These are phyloP conservation scores for Tuber umbilicatum DNA, from an alignment of 495 filamentous ascomycete species.

Conservation along the genomic window DNA sequence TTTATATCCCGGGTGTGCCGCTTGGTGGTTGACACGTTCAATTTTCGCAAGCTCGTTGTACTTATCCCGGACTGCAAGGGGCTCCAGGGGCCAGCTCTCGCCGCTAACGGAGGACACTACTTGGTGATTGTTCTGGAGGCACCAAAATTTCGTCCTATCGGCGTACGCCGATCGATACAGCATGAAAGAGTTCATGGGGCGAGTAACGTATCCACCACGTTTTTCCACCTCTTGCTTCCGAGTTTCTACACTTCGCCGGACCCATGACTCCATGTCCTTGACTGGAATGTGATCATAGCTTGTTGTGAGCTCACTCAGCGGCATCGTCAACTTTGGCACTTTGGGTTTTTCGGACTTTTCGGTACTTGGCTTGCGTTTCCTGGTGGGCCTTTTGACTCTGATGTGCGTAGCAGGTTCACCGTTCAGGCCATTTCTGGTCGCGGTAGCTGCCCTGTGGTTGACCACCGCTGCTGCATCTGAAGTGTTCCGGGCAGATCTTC, in stretches of 20 bases:
- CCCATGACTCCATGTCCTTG: constrained; percentile 75
- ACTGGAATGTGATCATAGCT: constrained; percentile 57
- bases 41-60: constrained; percentile 75
- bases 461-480: constrained; percentile 14
- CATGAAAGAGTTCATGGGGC: constrained; percentile 99
- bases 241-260: constrained; percentile 60
- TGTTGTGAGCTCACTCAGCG: constrained; percentile 72
- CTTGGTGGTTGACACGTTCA: constrained; percentile 78
- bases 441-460: constrained; percentile 24
- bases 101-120: constrained; percentile 80
- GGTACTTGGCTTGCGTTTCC: constrained; percentile 28
- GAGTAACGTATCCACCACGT: constrained; percentile 69
- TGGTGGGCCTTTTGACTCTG: constrained; percentile 24
- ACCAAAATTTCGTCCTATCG: constrained; percentile 74
- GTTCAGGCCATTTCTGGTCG: constrained; percentile 22
- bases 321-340: constrained; percentile 54
- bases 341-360: constrained; percentile 44
- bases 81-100: constrained; percentile 77
- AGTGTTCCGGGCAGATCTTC: constrained; percentile 10
- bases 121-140: constrained; percentile 87
- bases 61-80: constrained; percentile 60
- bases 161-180: constrained; percentile 91
- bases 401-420: constrained; percentile 27
- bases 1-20: constrained; percentile 87
- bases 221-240: constrained; percentile 63